These are phyloP conservation scores for Candida sp. DNA, from an alignment of 1,139 yeast genomes.

Conservation along the genomic window DNA sequence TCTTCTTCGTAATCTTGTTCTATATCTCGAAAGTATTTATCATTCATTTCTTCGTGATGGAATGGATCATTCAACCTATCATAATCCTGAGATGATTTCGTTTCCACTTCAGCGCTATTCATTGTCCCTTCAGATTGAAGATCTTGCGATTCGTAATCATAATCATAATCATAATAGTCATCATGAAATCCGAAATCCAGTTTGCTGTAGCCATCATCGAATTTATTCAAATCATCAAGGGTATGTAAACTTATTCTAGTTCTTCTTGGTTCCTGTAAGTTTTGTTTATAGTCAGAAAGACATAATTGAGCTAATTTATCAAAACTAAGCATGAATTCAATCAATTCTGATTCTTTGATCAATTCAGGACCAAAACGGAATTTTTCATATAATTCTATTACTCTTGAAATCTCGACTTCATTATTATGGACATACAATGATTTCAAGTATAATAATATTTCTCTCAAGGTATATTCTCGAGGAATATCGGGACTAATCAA, in stretches of 20 bases:
- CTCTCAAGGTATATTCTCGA: slow-evolving; percentile 44
- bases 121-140: not conserved
- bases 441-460: slow-evolving; percentile 29
- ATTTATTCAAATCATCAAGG: not conserved
- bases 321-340: slow-evolving; percentile 49
- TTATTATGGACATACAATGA: slow-evolving; percentile 8
- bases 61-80: not conserved
- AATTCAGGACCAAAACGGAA: slow-evolving; percentile 66
- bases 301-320: slow-evolving; percentile 17
- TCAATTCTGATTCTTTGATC: slow-evolving; percentile 58
- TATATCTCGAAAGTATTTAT: not conserved
- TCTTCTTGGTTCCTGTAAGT: slow-evolving; percentile 1
- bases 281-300: slow-evolving; percentile 11
- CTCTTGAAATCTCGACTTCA: slow-evolving; percentile 16
- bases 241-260: not conserved
- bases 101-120: not conserved
- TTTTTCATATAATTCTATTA: slow-evolving; percentile 62
- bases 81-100: not conserved
- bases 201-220: not conserved
- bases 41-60: not conserved
- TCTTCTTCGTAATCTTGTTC: slow-evolving; percentile 7
- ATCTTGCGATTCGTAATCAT: not conserved
- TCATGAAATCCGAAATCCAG: not conserved
- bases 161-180: not conserved
- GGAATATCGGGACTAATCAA: slow-evolving; percentile 38